Evolutionary conservation across 2,329 filamentous ascomycete species (phyloP).

Genomic region (Colletotrichum magnum): DNA sequence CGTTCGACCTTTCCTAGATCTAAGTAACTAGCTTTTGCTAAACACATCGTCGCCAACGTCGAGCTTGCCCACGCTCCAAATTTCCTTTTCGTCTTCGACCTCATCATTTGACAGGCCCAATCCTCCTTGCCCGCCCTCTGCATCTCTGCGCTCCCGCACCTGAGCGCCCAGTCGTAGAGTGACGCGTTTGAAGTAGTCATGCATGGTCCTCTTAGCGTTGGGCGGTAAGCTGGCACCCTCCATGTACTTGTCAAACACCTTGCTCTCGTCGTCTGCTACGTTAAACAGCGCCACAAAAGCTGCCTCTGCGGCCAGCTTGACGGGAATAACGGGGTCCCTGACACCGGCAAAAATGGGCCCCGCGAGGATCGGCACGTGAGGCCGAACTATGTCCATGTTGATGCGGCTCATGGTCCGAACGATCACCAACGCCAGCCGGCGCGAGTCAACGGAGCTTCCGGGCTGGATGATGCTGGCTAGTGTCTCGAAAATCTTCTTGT

Average conservation of each 20-base stretch:
- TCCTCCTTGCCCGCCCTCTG: constrained; percentile 89
- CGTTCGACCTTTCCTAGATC: background rate
- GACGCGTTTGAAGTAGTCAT: constrained; percentile 97
- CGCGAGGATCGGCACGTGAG: constrained; percentile 85
- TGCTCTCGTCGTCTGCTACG: constrained; percentile 88
- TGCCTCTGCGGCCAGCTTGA: constrained; percentile 95
- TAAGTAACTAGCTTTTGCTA: constrained; percentile 50
- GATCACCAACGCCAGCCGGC: constrained; percentile 88
- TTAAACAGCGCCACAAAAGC: constrained; percentile 93
- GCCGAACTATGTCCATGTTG: constrained; percentile 84
- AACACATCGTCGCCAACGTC: constrained; percentile 78
- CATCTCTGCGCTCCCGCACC: constrained; percentile 89
- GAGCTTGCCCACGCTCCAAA: constrained; percentile 94
- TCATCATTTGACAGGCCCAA: constrained; percentile 92
- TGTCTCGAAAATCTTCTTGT: constrained; percentile 84
- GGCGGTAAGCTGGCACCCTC: constrained; percentile 76
- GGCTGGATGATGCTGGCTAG: constrained; percentile 83
- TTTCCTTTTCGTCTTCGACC: constrained; percentile 92
- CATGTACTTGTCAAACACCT: constrained; percentile 94
- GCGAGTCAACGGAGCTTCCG: constrained; percentile 84
- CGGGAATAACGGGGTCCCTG: constrained; percentile 90
- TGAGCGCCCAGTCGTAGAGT: constrained; percentile 87
- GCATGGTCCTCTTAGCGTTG: constrained; percentile 88
- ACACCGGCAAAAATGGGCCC: constrained; percentile 91
- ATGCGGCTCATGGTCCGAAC: constrained; percentile 86